Evolutionary conservation across 2,329 filamentous ascomycete species (phyloP).

Genomic region (Fusarium piperis): DNA sequence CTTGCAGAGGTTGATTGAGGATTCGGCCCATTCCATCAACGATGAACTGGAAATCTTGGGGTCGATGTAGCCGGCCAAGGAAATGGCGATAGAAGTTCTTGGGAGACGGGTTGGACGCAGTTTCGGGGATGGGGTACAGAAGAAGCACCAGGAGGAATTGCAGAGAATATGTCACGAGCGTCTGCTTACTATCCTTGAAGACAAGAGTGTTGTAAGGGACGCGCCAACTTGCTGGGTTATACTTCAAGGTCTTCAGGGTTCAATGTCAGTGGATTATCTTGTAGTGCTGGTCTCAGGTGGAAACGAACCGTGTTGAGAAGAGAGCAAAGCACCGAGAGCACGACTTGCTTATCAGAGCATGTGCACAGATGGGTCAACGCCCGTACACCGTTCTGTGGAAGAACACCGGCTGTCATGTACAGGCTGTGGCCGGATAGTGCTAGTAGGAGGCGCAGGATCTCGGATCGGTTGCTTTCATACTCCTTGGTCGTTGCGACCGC

Average conservation of each 20-base stretch:
- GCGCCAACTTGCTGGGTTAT: constrained; percentile 93
- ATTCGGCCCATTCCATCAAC: constrained; percentile 94
- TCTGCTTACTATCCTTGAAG: constrained; percentile 89
- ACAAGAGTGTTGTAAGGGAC: constrained; percentile 94
- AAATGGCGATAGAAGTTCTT: constrained; percentile 97
- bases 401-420: constrained; percentile 83
- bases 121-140: constrained; percentile 88
- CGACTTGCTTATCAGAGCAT: constrained; percentile 88
- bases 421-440: constrained; percentile 90
- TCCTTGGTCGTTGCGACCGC: constrained; percentile 89
- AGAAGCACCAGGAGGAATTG: constrained; percentile 89
- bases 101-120: constrained; percentile 68
- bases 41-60: constrained; percentile 97
- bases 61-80: constrained; percentile 86
- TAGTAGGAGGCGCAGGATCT: constrained; percentile 86
- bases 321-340: constrained; percentile 90
- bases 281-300: too few relatives aligned
- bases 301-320: constrained; percentile 85
- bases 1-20: constrained; percentile 90
- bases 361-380: constrained; percentile 90
- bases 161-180: constrained; percentile 89
- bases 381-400: constrained; percentile 85
- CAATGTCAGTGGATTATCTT: constrained; percentile 16
- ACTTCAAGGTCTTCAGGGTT: constrained; percentile 80
- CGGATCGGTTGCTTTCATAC: constrained; percentile 90